Conservation (phyloP, 2,329 filamentous ascomycete genomes). For the Sporothrix dimorphospora region DNA sequence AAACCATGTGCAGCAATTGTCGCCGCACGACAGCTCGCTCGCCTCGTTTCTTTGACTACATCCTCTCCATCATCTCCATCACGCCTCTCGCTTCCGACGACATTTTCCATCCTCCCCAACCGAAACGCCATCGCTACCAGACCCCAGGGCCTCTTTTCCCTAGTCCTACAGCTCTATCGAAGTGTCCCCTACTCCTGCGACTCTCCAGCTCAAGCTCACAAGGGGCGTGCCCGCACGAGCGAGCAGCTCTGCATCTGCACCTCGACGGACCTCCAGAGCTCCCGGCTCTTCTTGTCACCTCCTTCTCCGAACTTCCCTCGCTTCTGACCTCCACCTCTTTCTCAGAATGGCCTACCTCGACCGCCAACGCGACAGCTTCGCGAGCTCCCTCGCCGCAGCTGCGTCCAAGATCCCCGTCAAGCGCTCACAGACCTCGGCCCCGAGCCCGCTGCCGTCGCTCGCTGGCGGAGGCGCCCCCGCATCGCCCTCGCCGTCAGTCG, state of each 20-base stretch:
- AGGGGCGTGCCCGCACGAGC: neutral
- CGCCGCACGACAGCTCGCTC: neutral
- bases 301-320: neutral
- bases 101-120: neutral
- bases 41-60: neutral
- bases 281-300: neutral
- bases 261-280: neutral
- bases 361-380: constrained; percentile 66
- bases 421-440: constrained; percentile 52
- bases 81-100: neutral
- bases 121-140: neutral
- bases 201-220: neutral
- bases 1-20: neutral
- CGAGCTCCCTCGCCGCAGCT: constrained; percentile 63
- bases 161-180: neutral
- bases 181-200: neutral
- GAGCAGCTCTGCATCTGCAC: neutral
- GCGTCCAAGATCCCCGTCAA: constrained; percentile 63
- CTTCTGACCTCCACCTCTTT: neutral
- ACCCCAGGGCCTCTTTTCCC: neutral
- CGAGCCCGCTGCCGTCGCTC: constrained; percentile 62
- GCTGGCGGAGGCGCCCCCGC: constrained; percentile 54
- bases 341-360: constrained; percentile 59
- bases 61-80: neutral
- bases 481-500: constrained; percentile 64